phyloP scores from a whole-genome alignment of 1,139 yeast species.

The Spathaspora jeffriesii region DNA sequence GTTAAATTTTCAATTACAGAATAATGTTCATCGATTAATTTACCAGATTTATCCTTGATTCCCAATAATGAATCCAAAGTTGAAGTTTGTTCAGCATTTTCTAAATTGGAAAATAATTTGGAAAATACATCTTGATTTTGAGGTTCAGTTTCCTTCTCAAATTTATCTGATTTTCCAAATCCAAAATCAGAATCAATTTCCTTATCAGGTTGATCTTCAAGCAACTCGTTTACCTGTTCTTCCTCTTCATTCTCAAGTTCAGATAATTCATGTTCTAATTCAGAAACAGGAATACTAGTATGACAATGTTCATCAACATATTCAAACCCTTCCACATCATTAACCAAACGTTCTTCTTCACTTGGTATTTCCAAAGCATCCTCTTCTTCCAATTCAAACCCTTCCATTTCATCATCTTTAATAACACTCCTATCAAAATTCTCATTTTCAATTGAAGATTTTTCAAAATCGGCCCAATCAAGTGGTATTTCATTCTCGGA shows the following conservation, averaged over 20 bases:
- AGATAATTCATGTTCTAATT: neutral
- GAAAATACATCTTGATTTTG: neutral
- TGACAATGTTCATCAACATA: neutral
- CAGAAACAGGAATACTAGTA: neutral
- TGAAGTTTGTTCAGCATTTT: neutral
- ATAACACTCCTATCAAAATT: neutral
- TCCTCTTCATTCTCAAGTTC: neutral
- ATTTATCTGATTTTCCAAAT: neutral
- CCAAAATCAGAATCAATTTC: neutral
- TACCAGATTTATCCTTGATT: no score
- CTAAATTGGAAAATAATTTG: neutral
- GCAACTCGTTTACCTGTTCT: neutral
- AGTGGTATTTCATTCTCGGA: neutral
- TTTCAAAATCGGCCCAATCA: neutral
- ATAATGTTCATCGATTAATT: neutral
- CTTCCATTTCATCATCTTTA: neutral
- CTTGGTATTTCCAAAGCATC: no score
- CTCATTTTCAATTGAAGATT: neutral
- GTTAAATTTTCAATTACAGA: no score
- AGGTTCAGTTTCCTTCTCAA: neutral
- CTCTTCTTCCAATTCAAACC: neutral
- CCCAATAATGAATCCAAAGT: neutral
- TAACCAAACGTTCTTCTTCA: neutral
- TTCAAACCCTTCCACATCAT: slow-evolving; percentile 1
- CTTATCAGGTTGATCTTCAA: neutral